Evolutionary conservation across 2,329 filamentous ascomycete genomes (phyloP).

Genomic region (Endoconidiophora laricicola): DNA sequence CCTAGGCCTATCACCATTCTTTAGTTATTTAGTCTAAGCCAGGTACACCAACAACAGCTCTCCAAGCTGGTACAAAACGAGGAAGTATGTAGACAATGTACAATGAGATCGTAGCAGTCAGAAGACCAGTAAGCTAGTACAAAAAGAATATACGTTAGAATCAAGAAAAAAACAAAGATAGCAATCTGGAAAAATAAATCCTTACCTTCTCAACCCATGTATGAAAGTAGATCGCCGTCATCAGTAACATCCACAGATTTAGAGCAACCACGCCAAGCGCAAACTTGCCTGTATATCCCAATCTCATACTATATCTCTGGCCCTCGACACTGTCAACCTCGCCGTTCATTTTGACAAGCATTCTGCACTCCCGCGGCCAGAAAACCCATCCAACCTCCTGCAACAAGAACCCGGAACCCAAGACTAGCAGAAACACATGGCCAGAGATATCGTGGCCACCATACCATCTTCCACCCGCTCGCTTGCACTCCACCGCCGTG

Average conservation of each 20-base stretch:
- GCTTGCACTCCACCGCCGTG: slow-evolving; percentile 66
- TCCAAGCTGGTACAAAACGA: slow-evolving; percentile 29
- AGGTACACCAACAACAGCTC: slow-evolving; percentile 32
- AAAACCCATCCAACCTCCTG: slow-evolving; percentile 58
- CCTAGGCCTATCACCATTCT: too few relatives aligned
- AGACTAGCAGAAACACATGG: slow-evolving; percentile 80
- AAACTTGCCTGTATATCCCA: slow-evolving; percentile 36
- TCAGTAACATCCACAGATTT: slow-evolving; percentile 89
- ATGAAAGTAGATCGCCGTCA: slow-evolving; percentile 98
- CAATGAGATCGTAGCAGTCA: slow-evolving; percentile 29
- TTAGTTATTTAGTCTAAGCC: slow-evolving; percentile 25
- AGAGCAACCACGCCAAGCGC: slow-evolving; percentile 48
- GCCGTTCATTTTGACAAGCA: slow-evolving; percentile 49
- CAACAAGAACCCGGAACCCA: slow-evolving; percentile 65
- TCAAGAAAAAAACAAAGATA: not conserved
- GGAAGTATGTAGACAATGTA: slow-evolving; percentile 37
- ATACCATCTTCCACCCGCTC: slow-evolving; percentile 65
- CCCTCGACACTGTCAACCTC: slow-evolving; percentile 32
- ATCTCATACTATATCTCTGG: slow-evolving; percentile 5
- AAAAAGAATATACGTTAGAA: not conserved
- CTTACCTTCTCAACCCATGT: slow-evolving; percentile 93
- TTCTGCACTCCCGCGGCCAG: slow-evolving; percentile 42
- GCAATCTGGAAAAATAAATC: slow-evolving; percentile 4
- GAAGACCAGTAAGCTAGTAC: slow-evolving; percentile 34
- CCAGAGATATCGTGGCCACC: slow-evolving; percentile 96